A percentile compares a stretch with the other conserved stretches of the same genome.
Evolutionary conservation across 371 early-diverging fungal species (phyloP).

Genomic region (Cokeromyces recurvatus): DNA sequence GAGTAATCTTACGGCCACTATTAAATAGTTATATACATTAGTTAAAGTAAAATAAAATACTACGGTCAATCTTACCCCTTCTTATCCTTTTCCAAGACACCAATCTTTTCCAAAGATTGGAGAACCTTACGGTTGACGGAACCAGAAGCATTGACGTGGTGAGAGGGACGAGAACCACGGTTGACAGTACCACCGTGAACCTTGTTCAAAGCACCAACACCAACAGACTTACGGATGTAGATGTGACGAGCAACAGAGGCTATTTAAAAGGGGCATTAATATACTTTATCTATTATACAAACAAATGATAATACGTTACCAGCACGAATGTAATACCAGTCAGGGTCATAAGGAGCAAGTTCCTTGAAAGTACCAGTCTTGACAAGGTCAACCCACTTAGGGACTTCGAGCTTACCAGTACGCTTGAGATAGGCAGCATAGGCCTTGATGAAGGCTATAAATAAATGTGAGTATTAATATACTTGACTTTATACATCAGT

Average conservation of each 20-base stretch:
- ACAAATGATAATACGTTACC: slow-evolving; percentile 41
- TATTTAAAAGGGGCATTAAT: slow-evolving; percentile 14
- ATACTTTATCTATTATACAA: background rate
- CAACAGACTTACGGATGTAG: slow-evolving; percentile 90
- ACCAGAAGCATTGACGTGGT: slow-evolving; percentile 83
- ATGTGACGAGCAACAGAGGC: slow-evolving; percentile 95
- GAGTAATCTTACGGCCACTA: slow-evolving; percentile 82
- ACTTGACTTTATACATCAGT: background rate
- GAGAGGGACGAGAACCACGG: slow-evolving; percentile 91
- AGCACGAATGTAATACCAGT: slow-evolving; percentile 97
- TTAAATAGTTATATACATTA: background rate
- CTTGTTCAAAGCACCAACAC: slow-evolving; percentile 91
- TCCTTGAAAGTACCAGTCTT: slow-evolving; percentile 96
- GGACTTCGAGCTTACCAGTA: slow-evolving; percentile 95
- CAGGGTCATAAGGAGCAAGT: slow-evolving; percentile 93
- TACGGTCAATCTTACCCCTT: slow-evolving; percentile 62
- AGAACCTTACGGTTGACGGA: slow-evolving; percentile 90
- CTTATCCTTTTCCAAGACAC: slow-evolving; percentile 87
- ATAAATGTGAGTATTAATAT: background rate
- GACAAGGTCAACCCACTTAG: slow-evolving; percentile 96
- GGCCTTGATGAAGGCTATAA: slow-evolving; percentile 82
- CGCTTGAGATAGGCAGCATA: slow-evolving; percentile 97
- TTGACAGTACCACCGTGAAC: slow-evolving; percentile 86
- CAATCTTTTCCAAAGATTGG: slow-evolving; percentile 95
- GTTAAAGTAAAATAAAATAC: no score